phyloP scores from a whole-genome alignment of 192 early-diverging fungal genomes.

The Coemansia sp. region DNA sequence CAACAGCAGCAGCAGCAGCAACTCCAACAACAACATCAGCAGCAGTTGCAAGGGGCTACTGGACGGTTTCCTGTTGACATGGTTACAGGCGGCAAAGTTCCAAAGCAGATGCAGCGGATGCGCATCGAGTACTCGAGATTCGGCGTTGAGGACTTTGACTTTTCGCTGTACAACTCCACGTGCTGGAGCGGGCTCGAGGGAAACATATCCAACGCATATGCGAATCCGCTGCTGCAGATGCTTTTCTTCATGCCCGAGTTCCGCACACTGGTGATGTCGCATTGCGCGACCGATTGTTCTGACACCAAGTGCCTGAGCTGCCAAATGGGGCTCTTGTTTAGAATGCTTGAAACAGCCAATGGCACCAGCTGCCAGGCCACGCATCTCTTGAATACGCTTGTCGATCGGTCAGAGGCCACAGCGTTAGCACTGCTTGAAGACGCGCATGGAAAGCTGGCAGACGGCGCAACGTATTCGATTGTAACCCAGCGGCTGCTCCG shows the following conservation, averaged over 20 bases:
- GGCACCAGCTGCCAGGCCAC: conserved; percentile 95
- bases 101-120: conserved; percentile 46
- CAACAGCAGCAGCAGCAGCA: conserved; percentile 9
- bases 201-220: conserved; percentile 85
- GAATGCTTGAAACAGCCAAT: conserved; percentile 79
- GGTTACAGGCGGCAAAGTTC: conserved; percentile 22
- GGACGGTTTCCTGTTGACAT: neutral
- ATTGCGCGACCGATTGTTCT: conserved; percentile 67
- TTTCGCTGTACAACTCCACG: conserved; percentile 95
- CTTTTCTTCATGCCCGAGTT: conserved; percentile 72
- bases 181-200: conserved; percentile 88
- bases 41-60: neutral
- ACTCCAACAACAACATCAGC: conserved; percentile 7
- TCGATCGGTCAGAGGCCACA: conserved; percentile 77
- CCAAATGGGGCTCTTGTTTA: conserved; percentile 90
- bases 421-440: conserved; percentile 87
- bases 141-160: conserved; percentile 98
- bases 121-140: conserved; percentile 70
- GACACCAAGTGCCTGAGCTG: conserved; percentile 83
- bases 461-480: conserved; percentile 62
- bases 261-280: conserved; percentile 68
- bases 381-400: conserved; percentile 85
- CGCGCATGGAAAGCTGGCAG: conserved; percentile 62
- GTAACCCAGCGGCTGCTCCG: conserved; percentile 87
- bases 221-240: conserved; percentile 86